Evolutionary conservation across 2,329 filamentous ascomycete genomes (phyloP).

Genomic region (Cercospora berteroae): DNA sequence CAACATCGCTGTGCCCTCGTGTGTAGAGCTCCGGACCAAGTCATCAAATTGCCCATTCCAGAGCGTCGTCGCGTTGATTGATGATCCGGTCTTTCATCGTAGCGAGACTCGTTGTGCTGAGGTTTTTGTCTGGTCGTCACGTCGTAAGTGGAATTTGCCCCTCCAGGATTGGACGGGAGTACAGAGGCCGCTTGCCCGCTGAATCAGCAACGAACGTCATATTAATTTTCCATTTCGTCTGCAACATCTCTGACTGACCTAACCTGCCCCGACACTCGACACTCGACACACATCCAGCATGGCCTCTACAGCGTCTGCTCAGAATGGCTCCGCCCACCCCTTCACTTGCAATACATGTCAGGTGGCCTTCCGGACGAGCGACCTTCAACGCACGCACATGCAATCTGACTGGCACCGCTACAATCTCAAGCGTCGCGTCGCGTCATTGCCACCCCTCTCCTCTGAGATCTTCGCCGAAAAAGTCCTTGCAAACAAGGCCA

Average conservation of each 20-base stretch:
- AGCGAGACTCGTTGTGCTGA: not conserved
- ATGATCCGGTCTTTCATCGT: not conserved
- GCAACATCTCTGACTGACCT: not conserved
- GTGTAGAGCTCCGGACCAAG: no score
- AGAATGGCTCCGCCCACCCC: conserved; percentile 60
- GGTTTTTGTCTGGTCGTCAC: not conserved
- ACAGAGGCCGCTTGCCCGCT: not conserved
- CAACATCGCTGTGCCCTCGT: not conserved
- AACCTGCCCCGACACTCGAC: not conserved
- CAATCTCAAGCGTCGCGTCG: conserved; percentile 91
- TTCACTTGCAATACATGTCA: conserved; percentile 99
- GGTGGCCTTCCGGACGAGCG: conserved; percentile 90
- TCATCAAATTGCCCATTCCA: no score
- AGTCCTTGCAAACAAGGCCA: conserved; percentile 85
- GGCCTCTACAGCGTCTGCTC: conserved; percentile 17
- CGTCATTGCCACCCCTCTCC: conserved; percentile 82
- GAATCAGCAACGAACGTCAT: not conserved
- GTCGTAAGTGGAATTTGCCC: not conserved
- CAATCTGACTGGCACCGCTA: conserved; percentile 85
- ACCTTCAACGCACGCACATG: conserved; percentile 94
- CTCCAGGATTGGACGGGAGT: not conserved
- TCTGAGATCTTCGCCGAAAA: conserved; percentile 95
- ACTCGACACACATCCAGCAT: conserved; percentile 23
- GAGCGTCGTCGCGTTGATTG: not conserved
- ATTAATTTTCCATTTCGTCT: not conserved